Evolutionary conservation across 768 basidiomycete genomes (phyloP).

Genomic region (Mycena vitilis): DNA sequence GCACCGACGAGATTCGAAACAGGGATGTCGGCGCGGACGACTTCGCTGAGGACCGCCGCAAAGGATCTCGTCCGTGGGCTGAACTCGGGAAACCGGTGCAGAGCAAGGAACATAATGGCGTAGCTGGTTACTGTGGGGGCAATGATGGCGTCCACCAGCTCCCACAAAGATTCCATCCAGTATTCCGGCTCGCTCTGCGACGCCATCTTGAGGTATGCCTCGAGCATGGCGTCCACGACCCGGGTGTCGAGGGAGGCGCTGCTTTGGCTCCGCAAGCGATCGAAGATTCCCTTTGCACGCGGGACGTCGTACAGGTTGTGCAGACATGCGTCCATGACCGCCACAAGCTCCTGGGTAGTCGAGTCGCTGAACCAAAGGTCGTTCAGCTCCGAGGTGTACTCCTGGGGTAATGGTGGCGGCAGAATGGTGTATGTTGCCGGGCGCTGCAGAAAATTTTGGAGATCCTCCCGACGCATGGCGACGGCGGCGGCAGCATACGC

Average conservation of each 20-base stretch:
- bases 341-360: slow-evolving; percentile 72
- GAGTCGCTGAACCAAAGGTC: slow-evolving; percentile 74
- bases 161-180: slow-evolving; percentile 75
- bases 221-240: slow-evolving; percentile 76
- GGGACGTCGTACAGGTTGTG: slow-evolving; percentile 79
- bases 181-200: slow-evolving; percentile 55
- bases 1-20: slow-evolving; percentile 66
- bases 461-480: slow-evolving; percentile 45
- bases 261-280: slow-evolving; percentile 59
- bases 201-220: slow-evolving; percentile 73
- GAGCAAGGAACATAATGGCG: slow-evolving; percentile 73
- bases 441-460: slow-evolving; percentile 64
- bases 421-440: slow-evolving; percentile 65
- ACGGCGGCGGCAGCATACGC: slow-evolving; percentile 33
- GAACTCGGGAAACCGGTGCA: slow-evolving; percentile 59
- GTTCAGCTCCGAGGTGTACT: slow-evolving; percentile 51
- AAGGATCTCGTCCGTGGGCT: slow-evolving; percentile 34
- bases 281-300: slow-evolving; percentile 81
- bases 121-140: slow-evolving; percentile 70
- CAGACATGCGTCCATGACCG: slow-evolving; percentile 88
- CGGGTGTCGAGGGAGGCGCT: slow-evolving; percentile 53
- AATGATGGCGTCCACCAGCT: slow-evolving; percentile 69
- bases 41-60: slow-evolving; percentile 53
- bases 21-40: slow-evolving; percentile 63
- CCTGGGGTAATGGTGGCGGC: slow-evolving; percentile 73